Percentiles rank a stretch among this genome's conserved stretches.
Conservation (phyloP, 352 stramenopile genomes). For the Pythium diclinum region DNA sequence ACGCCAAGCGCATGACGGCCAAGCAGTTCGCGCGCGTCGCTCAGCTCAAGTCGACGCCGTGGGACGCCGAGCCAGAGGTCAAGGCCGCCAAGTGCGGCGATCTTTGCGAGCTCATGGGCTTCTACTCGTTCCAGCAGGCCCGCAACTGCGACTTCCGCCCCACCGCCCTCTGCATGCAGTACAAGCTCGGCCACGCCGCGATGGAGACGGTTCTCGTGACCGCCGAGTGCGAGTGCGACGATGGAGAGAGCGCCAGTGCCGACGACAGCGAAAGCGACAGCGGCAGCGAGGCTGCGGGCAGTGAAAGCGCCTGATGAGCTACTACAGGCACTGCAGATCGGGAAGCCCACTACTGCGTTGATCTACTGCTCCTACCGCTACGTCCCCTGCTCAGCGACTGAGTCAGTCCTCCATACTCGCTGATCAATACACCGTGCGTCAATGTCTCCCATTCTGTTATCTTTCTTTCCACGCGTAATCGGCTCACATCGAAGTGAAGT, state of each 20-base stretch:
- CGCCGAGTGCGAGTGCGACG: constrained; percentile 50
- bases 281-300: constrained; percentile 7
- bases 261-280: constrained; percentile 10
- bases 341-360: neutral
- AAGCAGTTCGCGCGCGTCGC: constrained; percentile 29
- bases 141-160: constrained; percentile 59
- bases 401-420: neutral
- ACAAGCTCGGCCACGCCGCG: constrained; percentile 43
- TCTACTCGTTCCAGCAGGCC: constrained; percentile 53
- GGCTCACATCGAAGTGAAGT: neutral
- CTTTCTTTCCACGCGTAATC: neutral
- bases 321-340: neutral
- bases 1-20: neutral
- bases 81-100: constrained; percentile 60
- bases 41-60: constrained; percentile 61
- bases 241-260: neutral
- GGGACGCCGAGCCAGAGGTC: constrained; percentile 44
- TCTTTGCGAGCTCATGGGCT: constrained; percentile 50
- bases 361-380: neutral
- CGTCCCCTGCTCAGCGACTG: too few species aligned
- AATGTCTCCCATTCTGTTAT: neutral
- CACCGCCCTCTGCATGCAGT: constrained; percentile 56
- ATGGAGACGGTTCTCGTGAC: constrained; percentile 53
- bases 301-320: neutral
- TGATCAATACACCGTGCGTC: neutral